Evolutionary conservation across 768 basidiomycete species (phyloP).

Genomic region (Rhodotorula sphaerocarpa): DNA sequence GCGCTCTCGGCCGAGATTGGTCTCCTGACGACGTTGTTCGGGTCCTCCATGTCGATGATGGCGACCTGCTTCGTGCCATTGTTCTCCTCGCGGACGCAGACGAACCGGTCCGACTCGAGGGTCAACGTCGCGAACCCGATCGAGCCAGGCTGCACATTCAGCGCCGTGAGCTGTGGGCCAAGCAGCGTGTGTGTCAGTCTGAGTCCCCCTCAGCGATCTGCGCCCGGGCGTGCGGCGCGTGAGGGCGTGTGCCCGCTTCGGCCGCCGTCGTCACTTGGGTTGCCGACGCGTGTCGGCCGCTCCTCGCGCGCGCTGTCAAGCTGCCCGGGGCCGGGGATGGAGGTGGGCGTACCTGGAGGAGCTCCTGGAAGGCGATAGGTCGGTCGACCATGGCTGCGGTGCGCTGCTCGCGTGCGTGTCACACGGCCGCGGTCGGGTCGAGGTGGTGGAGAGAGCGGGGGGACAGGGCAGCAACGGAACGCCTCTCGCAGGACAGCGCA

Average conservation of each 20-base stretch:
- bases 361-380: slow-evolving; percentile 32
- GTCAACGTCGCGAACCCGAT: slow-evolving; percentile 97
- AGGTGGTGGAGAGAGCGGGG: too few relatives aligned
- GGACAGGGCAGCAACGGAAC: too few relatives aligned
- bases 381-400: slow-evolving; percentile 15
- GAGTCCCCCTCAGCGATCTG: too few relatives aligned
- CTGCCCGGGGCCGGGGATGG: not conserved
- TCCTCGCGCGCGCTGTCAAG: too few relatives aligned
- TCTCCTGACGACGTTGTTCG: slow-evolving; percentile 90
- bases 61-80: slow-evolving; percentile 93
- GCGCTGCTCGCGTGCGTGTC: not conserved
- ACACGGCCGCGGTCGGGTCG: not conserved
- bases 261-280: too few relatives aligned
- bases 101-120: slow-evolving; percentile 94
- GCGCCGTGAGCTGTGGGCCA: slow-evolving; percentile 67
- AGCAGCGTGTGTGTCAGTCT: not conserved
- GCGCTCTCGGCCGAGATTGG: slow-evolving; percentile 98
- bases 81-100: slow-evolving; percentile 92
- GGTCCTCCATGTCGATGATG: slow-evolving; percentile 93
- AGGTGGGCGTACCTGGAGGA: slow-evolving; percentile 21
- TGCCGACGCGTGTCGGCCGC: too few relatives aligned
- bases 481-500: too few relatives aligned
- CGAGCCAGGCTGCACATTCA: slow-evolving; percentile 90
- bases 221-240: too few relatives aligned
- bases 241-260: not conserved